Evolutionary conservation across 2,329 filamentous ascomycete genomes (phyloP), one percentile per base, ranked within the genome.

Genomic region (Corniculantispora saksenae): DNA sequence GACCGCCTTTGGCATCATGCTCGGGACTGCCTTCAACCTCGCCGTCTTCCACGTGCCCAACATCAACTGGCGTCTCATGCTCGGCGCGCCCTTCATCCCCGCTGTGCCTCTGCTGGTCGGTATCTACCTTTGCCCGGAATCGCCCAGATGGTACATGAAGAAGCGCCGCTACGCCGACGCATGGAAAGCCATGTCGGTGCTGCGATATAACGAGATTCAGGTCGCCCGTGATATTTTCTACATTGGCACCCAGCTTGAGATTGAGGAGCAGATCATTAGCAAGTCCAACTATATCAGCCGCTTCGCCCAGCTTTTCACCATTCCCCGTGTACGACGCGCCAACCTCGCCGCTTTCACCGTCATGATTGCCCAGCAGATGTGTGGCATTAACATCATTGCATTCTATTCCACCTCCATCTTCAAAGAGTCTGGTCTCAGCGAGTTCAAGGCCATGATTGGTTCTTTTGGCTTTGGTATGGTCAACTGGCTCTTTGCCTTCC

Each of bases 321-420:
- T 92, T 64, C 88, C 90, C 1, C 85, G 90, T 51, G 81, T 91
- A 13, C 85, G 89, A n/a, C 84, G 89, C 51, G 93, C 93, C 3
- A 94, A 89, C 8, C 82, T 91, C 38, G 92, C 92, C 5, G 90
- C 91, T 1, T 91, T 89, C 69, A 87, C 87, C 1, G 91, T 95
- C 70, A 96, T 96, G 92, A 88, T 91, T 71, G 88, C 87, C 0
- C 89, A 91, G 75, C 88, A 91, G 75, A 88, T 91, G 84, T 90
- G 87, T 70, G 84, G 77, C 57, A 84, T 91, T 75, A 91, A 92
- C 73, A 91, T 92, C 64, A 90, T 93, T 64, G 88, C 90, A 0
- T 93, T 93, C 75, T 93, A 93, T 76, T 90, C 86, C 0, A 88
- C 87, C 0, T 89, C 87, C 10, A 80, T 89, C 25, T 89, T 89